These are phyloP conservation scores for Herpotrichia juniperi DNA, from an alignment of 2,329 filamentous ascomycete species.

Conservation along the genomic window DNA sequence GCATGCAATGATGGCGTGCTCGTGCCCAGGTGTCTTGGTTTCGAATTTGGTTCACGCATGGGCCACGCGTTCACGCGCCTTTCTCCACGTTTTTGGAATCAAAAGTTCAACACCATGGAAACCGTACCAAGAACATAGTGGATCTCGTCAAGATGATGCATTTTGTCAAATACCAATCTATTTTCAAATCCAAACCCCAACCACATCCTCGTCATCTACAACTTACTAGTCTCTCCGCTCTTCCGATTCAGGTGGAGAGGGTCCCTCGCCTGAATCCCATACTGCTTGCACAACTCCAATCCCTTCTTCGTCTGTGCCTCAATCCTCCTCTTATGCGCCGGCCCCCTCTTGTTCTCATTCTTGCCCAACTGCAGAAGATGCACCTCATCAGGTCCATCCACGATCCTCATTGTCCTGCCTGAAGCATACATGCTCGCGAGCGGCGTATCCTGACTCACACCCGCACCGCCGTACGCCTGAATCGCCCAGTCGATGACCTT, in stretches of 20 bases:
- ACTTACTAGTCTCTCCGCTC: conserved; percentile 47
- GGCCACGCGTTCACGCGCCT: conserved; percentile 8
- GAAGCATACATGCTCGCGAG: conserved; percentile 77
- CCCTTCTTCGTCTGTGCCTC: conserved; percentile 69
- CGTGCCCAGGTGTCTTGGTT: too few relatives aligned
- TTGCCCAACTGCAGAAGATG: conserved; percentile 75
- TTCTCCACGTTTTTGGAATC: too few relatives aligned
- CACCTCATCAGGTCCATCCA: conserved; percentile 96
- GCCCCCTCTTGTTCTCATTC: conserved; percentile 77
- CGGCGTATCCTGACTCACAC: conserved; percentile 93
- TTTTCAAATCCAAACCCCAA: background rate
- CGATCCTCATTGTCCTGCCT: conserved; percentile 81
- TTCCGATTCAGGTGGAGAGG: conserved; percentile 49
- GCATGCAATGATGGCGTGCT: conserved; percentile 1
- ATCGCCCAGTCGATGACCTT: conserved; percentile 93
- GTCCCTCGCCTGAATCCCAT: conserved; percentile 55
- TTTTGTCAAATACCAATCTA: background rate
- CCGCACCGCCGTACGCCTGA: conserved; percentile 88
- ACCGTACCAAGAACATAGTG: too few relatives aligned
- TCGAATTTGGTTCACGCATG: too few relatives aligned
- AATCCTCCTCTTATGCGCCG: conserved; percentile 66
- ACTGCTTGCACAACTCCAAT: conserved; percentile 68
- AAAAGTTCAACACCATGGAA: too few relatives aligned
- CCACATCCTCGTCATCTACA: conserved; percentile 42
- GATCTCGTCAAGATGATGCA: background rate